A percentile compares a stretch with the other conserved stretches of the same genome.
phyloP scores from a whole-genome alignment of 1,284 basidiomycete species.

The Xanthoconium separans region DNA sequence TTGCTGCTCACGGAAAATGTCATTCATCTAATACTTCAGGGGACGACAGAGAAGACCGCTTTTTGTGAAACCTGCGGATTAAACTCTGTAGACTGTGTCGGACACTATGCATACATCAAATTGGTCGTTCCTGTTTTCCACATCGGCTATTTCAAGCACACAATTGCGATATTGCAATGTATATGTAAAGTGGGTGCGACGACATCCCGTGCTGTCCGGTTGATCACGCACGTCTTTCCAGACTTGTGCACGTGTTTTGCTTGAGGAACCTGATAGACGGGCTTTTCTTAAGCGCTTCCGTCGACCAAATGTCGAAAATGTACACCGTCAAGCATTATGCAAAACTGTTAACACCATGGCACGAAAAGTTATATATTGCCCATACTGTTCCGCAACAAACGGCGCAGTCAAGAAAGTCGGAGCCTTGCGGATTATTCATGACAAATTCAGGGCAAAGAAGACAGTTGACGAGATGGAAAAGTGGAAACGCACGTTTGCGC shows the following conservation, averaged over 20 bases:
- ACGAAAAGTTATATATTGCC: slow-evolving; percentile 91
- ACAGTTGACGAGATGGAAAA: slow-evolving; percentile 86
- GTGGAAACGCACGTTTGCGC: slow-evolving; percentile 84
- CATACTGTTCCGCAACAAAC: slow-evolving; percentile 91
- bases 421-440: slow-evolving; percentile 94
- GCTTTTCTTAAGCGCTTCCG: slow-evolving; percentile 88
- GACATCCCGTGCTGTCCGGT: background rate
- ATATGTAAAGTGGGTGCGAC: slow-evolving; percentile 82
- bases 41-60: slow-evolving; percentile 91
- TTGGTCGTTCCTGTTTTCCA: slow-evolving; percentile 96
- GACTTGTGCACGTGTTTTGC: slow-evolving; percentile 94
- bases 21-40: slow-evolving; percentile 51
- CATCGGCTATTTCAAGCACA: slow-evolving; percentile 97
- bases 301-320: slow-evolving; percentile 88
- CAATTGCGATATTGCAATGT: slow-evolving; percentile 90
- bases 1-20: background rate
- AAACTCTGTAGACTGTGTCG: slow-evolving; percentile 92
- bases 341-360: slow-evolving; percentile 91
- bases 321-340: slow-evolving; percentile 82
- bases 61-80: slow-evolving; percentile 96
- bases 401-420: slow-evolving; percentile 97
- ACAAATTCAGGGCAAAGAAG: slow-evolving; percentile 97
- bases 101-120: slow-evolving; percentile 98
- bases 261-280: slow-evolving; percentile 87
- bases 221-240: slow-evolving; percentile 32